Evolutionary conservation across 352 stramenopile species (phyloP).

Genomic region (Plasmopara muralis): DNA sequence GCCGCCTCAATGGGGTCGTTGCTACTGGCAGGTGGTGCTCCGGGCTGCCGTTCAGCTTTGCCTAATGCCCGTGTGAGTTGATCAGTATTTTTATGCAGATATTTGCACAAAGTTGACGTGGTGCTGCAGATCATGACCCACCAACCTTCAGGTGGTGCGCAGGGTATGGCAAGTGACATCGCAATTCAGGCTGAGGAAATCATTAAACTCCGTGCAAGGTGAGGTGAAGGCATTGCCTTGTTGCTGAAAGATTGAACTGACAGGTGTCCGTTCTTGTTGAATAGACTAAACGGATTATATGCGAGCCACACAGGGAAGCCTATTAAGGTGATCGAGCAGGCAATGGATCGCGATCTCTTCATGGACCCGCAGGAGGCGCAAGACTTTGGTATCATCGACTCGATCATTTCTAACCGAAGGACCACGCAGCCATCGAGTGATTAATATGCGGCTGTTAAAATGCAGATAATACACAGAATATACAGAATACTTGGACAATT

Average conservation of each 20-base stretch:
- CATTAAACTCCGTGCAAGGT: constrained; percentile 86
- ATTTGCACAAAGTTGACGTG: constrained; percentile 2
- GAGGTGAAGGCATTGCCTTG: background rate
- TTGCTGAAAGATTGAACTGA: constrained; percentile 2
- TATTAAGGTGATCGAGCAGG: constrained; percentile 74
- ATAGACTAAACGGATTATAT: constrained; percentile 71
- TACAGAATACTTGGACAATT: no score
- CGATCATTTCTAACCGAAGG: constrained; percentile 64
- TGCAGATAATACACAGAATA: no score
- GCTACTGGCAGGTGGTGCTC: constrained; percentile 88
- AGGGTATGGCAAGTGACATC: constrained; percentile 97
- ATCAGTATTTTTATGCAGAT: background rate
- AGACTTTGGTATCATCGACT: constrained; percentile 81
- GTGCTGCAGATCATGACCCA: constrained; percentile 93
- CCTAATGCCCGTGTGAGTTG: constrained; percentile 87
- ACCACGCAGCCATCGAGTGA: constrained; percentile 6
- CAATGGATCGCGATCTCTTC: constrained; percentile 84
- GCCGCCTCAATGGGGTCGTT: constrained; percentile 95
- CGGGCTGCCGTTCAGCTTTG: constrained; percentile 88
- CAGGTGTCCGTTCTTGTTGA: constrained; percentile 1
- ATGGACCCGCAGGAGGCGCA: constrained; percentile 70
- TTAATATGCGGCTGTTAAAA: background rate
- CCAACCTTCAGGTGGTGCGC: constrained; percentile 93
- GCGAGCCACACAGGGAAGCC: constrained; percentile 66
- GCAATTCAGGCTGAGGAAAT: constrained; percentile 98